phyloP scores from a whole-genome alignment of 352 stramenopile genomes.

The Globisporangium solare region DNA sequence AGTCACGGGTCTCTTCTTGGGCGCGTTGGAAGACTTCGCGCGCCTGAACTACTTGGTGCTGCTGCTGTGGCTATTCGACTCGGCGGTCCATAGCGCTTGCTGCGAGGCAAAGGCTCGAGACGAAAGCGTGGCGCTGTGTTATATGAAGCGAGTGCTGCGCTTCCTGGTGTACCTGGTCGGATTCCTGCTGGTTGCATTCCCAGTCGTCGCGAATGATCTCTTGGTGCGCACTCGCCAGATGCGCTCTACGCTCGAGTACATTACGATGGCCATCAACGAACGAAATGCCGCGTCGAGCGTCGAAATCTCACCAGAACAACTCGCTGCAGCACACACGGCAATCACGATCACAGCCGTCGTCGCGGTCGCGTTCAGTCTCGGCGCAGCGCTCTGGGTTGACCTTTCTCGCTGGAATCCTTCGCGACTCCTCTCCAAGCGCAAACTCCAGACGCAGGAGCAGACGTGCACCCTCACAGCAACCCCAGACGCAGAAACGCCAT shows the following conservation, averaged over 20 bases:
- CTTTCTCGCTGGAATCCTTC: slow-evolving; percentile 27
- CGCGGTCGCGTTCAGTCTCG: slow-evolving; percentile 19
- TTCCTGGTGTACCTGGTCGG: slow-evolving; percentile 29
- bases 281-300: slow-evolving; percentile 21
- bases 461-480: background rate
- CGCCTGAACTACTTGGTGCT: slow-evolving; percentile 24
- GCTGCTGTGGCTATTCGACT: slow-evolving; percentile 16
- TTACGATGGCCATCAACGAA: slow-evolving; percentile 31
- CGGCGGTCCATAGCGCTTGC: no score
- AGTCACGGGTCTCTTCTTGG: slow-evolving; percentile 18
- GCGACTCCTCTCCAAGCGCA: slow-evolving; percentile 2
- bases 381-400: slow-evolving; percentile 19
- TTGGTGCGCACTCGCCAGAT: slow-evolving; percentile 29
- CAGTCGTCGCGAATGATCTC: slow-evolving; percentile 30
- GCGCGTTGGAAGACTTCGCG: slow-evolving; percentile 38
- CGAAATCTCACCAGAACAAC: slow-evolving; percentile 24
- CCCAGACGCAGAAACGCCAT: background rate
- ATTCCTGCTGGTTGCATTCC: slow-evolving; percentile 18
- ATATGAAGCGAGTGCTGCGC: slow-evolving; percentile 5
- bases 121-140: slow-evolving; percentile 3
- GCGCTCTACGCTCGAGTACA: slow-evolving; percentile 49
- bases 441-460: background rate
- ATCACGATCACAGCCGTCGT: slow-evolving; percentile 10
- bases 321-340: slow-evolving; percentile 12
- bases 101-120: background rate